Percentiles rank a stretch among this genome's conserved stretches.
Evolutionary conservation across 164 flowering plant species (phyloP).

Genomic region (Vitis rotundifolia): DNA sequence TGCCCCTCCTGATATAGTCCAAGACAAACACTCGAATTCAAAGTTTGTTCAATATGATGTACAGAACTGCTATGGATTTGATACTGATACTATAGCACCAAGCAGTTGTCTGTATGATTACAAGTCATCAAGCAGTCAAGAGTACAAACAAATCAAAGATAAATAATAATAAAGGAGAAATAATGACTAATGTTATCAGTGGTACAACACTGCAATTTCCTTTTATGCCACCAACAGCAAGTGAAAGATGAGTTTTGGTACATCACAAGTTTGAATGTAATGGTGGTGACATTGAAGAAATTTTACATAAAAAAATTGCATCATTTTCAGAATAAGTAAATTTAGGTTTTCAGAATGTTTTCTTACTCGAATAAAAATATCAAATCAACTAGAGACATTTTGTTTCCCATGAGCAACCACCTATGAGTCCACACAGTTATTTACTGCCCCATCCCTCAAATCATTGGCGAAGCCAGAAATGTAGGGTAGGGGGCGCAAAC

Average conservation of each 20-base stretch:
- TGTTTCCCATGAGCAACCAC: no score
- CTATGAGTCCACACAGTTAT: no score
- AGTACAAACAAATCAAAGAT: neutral
- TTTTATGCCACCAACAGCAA: neutral
- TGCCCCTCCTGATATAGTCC: constrained; percentile 66
- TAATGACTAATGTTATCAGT: neutral
- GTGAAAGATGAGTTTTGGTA: neutral
- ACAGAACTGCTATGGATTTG: neutral
- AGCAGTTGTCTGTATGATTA: neutral
- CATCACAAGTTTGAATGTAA: neutral
- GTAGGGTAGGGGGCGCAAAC: no score
- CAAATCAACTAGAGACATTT: no score
- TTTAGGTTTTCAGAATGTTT: no score
- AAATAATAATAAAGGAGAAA: neutral
- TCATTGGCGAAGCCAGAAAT: no score
- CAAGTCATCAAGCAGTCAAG: neutral
- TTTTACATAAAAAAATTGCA: neutral
- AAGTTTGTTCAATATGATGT: neutral
- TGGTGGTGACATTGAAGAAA: neutral
- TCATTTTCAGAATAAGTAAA: no score
- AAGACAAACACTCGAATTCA: neutral
- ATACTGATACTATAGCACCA: neutral
- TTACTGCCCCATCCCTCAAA: no score
- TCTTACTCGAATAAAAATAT: no score
- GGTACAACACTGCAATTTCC: neutral